Conservation (phyloP, 2,329 filamentous ascomycete species). For the Arthroderma sp. region DNA sequence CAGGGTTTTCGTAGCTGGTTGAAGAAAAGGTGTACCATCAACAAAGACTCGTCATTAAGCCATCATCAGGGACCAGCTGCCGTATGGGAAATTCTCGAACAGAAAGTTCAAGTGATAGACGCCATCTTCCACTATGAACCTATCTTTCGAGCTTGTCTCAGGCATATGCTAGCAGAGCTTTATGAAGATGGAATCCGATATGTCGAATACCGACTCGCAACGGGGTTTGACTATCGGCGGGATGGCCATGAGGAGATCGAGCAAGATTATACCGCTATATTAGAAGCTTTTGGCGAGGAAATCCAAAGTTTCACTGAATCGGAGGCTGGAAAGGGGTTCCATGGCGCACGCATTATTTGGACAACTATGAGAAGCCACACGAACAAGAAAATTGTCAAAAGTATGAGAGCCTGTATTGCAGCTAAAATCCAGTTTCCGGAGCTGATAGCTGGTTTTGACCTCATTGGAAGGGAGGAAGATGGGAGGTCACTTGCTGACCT, state of each 20-base stretch:
- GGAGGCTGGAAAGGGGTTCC: constrained; percentile 61
- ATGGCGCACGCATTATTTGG: constrained; percentile 77
- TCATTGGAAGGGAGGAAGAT: constrained; percentile 76
- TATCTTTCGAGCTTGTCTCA: constrained; percentile 66
- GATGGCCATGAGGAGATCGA: constrained; percentile 54
- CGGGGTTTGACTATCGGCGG: constrained; percentile 53
- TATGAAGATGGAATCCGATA: constrained; percentile 69
- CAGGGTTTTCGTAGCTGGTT: constrained; percentile 66
- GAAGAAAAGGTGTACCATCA: constrained; percentile 58
- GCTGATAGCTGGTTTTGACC: constrained; percentile 53
- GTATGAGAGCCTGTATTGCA: constrained; percentile 78
- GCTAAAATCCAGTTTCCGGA: constrained; percentile 47
- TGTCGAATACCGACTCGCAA: constrained; percentile 68
- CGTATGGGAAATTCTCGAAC: constrained; percentile 70
- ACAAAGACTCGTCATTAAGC: constrained; percentile 57
- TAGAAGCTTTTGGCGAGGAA: constrained; percentile 63
- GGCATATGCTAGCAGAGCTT: constrained; percentile 57
- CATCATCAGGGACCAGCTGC: constrained; percentile 73
- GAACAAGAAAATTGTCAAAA: constrained; percentile 55
- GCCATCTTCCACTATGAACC: constrained; percentile 84
- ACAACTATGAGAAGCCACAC: constrained; percentile 54
- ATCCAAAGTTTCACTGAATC: constrained; percentile 62
- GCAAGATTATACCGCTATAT: constrained; percentile 54
- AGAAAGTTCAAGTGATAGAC: constrained; percentile 59
- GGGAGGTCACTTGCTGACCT: constrained; percentile 65